Evolutionary conservation across 1,284 basidiomycete species (phyloP).

Genomic region (Ceraceosorus bombacis): DNA sequence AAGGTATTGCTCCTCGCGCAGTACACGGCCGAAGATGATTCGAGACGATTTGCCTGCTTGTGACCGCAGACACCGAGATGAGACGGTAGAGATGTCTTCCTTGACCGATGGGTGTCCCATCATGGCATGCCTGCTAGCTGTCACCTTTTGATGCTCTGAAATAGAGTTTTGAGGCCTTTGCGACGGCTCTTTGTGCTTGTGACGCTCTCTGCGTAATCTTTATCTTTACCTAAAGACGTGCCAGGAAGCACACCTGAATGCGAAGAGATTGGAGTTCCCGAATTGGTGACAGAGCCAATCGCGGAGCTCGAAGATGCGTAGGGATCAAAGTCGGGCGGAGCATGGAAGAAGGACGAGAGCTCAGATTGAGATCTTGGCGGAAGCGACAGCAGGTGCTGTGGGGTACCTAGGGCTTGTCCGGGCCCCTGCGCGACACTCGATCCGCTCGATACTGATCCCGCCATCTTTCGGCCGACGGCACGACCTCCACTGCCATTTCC

Average conservation of each 20-base stretch:
- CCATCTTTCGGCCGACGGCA: no score
- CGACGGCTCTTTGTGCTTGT: neutral
- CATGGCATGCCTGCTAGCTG: neutral
- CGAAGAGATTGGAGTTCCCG: neutral
- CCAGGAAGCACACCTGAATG: no score
- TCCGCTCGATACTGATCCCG: no score
- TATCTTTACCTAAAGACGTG: neutral
- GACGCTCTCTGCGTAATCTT: neutral
- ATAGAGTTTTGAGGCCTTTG: neutral
- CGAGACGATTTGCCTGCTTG: no score
- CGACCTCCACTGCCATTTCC: no score
- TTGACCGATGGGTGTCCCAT: no score
- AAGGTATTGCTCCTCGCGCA: no score
- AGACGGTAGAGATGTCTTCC: no score
- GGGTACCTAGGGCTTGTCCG: no score
- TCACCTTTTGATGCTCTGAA: neutral
- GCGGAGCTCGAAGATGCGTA: neutral
- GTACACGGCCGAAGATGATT: no score
- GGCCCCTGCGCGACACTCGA: no score
- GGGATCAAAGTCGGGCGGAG: neutral
- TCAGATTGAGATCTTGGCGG: neutral
- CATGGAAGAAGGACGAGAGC: neutral
- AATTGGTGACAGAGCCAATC: neutral
- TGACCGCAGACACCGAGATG: no score
- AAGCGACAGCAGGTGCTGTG: neutral